Evolutionary conservation across 2,329 filamentous ascomycete genomes (phyloP).

Genomic region (Cucurbitaria berberidis): DNA sequence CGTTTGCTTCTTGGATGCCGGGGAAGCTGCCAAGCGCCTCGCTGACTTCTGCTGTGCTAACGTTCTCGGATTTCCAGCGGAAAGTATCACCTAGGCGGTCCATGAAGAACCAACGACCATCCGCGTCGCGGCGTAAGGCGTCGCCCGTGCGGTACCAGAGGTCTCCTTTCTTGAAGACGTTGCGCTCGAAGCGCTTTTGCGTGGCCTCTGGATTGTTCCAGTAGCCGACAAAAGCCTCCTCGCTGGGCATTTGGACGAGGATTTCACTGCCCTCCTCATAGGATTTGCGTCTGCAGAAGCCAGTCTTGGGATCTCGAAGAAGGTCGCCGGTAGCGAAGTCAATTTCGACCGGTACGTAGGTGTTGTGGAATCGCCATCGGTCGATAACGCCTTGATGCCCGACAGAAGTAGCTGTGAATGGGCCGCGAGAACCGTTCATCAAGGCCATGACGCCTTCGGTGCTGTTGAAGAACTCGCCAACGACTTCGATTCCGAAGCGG

Average conservation of each 20-base stretch:
- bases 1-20: constrained; percentile 55
- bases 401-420: constrained; percentile 68
- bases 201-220: constrained; percentile 72
- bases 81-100: constrained; percentile 58
- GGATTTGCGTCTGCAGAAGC: constrained; percentile 67
- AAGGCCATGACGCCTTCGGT: constrained; percentile 73
- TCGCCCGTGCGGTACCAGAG: constrained; percentile 58
- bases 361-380: constrained; percentile 60
- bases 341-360: constrained; percentile 70
- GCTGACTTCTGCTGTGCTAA: constrained; percentile 56
- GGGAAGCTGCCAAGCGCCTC: constrained; percentile 54
- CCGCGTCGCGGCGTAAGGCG: constrained; percentile 51
- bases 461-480: constrained; percentile 79
- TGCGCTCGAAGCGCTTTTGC: constrained; percentile 57
- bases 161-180: constrained; percentile 57
- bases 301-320: constrained; percentile 68
- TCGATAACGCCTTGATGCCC: constrained; percentile 73
- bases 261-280: constrained; percentile 79
- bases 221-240: constrained; percentile 71
- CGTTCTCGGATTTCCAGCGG: constrained; percentile 59
- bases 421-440: constrained; percentile 64
- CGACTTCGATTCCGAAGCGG: constrained; percentile 66
- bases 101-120: constrained; percentile 58
- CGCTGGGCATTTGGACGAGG: constrained; percentile 65
- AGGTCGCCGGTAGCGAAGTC: constrained; percentile 73